Evolutionary conservation across 257 asterid genomes (phyloP), one percentile per base, ranked within the genome.

Genomic region (Solanum medicagineum): DNA sequence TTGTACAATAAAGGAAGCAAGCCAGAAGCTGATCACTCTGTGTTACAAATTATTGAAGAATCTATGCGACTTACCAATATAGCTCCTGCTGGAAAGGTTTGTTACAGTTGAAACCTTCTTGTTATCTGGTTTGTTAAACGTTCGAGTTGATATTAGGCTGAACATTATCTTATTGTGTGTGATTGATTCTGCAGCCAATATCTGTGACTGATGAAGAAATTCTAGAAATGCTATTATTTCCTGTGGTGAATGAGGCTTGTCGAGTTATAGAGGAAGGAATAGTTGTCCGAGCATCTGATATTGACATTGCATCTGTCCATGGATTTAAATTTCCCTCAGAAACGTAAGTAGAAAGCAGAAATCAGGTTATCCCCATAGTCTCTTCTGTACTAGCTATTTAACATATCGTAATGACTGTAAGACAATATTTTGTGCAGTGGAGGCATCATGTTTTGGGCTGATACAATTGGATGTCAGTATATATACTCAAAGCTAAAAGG

Each of bases 211-310:
- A 84, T 22, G 53, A 70, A 68, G 86, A 84, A 54, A 84, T 83
- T 32, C 47, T 83, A 19, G 79, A 63, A 84, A 88, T 88, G 90
- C 66, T 86, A 24, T 80, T 88, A 47, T 86, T 88, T 17, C 89
- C 89, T 1, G 89, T 86, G 74, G 81, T 88, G 73, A 88, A 88
- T 36, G 89, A 86, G 86, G 86, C 91, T 51, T 84, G 86, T 84
- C 87, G 85, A 26, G 69, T 88, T 11, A 70, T 81, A 26, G 91
- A 68, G 42, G 89, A 86, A 66, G 89, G 89, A 51, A 42, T 81
- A 12, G 84, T 80, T 51, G 70, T 68, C 29, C 85, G 57, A 65
- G 85, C 85, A 68, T 88, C 91, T 20, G 87, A 86, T 26, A 47
- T 86, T 47, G 91, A 88, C 40, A 65, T 88, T 63, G 87, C 86